These are phyloP conservation scores for Teunomyces pallodes DNA, from an alignment of 805 yeast species.

Conservation along the genomic window DNA sequence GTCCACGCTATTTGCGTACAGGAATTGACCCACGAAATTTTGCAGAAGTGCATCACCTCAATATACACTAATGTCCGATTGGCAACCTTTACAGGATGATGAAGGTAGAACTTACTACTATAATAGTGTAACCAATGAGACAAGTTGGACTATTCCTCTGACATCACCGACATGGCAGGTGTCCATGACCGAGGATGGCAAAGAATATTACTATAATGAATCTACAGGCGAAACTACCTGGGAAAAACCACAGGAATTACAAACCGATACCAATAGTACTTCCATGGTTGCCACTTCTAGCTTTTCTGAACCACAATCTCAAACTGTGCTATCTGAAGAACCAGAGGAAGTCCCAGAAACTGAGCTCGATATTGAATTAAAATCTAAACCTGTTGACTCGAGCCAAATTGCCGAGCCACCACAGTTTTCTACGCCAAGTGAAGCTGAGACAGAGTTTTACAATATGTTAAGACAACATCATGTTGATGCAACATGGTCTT, in stretches of 20 bases:
- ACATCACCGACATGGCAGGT: slow-evolving; percentile 35
- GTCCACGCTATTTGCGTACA: background rate
- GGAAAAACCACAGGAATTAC: slow-evolving; percentile 65
- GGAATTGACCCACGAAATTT: background rate
- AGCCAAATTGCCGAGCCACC: slow-evolving; percentile 25
- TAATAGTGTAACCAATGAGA: slow-evolving; percentile 58
- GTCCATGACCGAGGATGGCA: slow-evolving; percentile 53
- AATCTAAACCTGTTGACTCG: slow-evolving; percentile 16
- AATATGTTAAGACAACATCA: slow-evolving; percentile 50
- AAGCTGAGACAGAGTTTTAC: slow-evolving; percentile 46
- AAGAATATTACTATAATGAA: slow-evolving; percentile 65
- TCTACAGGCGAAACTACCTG: slow-evolving; percentile 69
- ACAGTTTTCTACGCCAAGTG: slow-evolving; percentile 21
- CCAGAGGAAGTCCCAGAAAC: slow-evolving; percentile 8
- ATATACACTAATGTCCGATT: slow-evolving; percentile 24
- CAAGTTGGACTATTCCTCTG: slow-evolving; percentile 82
- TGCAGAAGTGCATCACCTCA: background rate
- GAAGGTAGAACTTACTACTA: slow-evolving; percentile 73
- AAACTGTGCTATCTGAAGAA: background rate
- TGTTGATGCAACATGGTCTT: slow-evolving; percentile 77
- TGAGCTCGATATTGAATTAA: slow-evolving; percentile 19
- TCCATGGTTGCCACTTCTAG: slow-evolving; percentile 3
- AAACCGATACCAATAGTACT: slow-evolving; percentile 6
- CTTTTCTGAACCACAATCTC: background rate
- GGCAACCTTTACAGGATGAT: slow-evolving; percentile 66